Conservation (phyloP, 768 basidiomycete species). For the Pleurotus citrinopileatus region DNA sequence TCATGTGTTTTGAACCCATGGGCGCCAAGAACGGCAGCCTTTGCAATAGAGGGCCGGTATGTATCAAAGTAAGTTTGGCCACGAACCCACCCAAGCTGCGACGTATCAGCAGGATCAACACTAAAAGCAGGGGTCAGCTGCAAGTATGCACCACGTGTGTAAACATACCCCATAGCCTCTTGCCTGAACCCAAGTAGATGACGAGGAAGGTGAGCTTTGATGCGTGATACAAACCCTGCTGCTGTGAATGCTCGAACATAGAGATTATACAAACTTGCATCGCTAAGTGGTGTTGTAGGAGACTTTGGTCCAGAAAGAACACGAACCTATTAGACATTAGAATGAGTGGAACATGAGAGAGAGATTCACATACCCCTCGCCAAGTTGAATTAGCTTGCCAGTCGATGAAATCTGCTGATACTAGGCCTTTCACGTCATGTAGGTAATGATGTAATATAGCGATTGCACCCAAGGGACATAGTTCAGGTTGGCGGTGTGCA, state of each 20-base stretch:
- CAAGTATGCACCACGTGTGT: background rate
- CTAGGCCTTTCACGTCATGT: conserved; percentile 20
- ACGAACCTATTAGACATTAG: background rate
- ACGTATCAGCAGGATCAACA: conserved; percentile 19
- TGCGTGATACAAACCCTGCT: conserved; percentile 14
- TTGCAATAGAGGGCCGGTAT: conserved; percentile 22
- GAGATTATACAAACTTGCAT: background rate
- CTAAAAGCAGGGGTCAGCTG: conserved; percentile 13
- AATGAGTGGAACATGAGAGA: background rate
- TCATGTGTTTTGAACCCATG: conserved; percentile 15
- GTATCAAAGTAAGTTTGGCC: conserved; percentile 18
- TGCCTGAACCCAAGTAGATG: conserved; percentile 23
- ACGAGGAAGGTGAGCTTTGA: conserved; percentile 22
- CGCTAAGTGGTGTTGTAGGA: background rate
- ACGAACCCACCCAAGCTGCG: conserved; percentile 23
- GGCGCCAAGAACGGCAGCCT: conserved; percentile 18
- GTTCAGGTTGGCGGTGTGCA: conserved; percentile 21
- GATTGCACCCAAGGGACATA: conserved; percentile 25
- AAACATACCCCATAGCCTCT: conserved; percentile 19
- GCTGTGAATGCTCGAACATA: background rate
- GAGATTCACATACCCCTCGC: conserved; percentile 18
- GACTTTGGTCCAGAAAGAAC: background rate
- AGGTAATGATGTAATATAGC: conserved; percentile 25
- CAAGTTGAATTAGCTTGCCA: conserved; percentile 25
- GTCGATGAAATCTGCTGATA: conserved; percentile 18